phyloP scores from a whole-genome alignment of 345 rosid genomes.

The Cardamine resedifolia region DNA sequence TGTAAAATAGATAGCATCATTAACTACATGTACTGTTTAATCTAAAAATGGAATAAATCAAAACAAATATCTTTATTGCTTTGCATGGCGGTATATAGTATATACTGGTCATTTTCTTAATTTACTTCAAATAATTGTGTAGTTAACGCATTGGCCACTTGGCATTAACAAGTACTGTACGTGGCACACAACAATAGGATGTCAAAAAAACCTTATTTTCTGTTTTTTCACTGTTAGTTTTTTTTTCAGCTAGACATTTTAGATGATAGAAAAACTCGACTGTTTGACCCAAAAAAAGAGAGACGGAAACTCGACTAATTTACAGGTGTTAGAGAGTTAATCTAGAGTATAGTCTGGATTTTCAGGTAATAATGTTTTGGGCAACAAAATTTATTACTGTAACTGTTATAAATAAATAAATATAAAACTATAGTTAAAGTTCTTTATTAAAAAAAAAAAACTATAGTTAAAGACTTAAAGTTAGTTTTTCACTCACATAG shows the following conservation, averaged over 20 bases:
- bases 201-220: neutral
- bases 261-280: too few relatives aligned
- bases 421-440: conserved; percentile 1
- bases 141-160: neutral
- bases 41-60: neutral
- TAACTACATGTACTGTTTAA: neutral
- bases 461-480: conserved; percentile 4
- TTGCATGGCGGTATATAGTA: conserved; percentile 1
- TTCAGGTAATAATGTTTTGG: neutral
- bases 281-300: too few relatives aligned
- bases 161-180: too few relatives aligned
- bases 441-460: too few relatives aligned
- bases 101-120: neutral
- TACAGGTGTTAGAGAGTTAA: neutral
- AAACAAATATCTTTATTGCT: neutral
- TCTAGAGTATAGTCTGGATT: neutral
- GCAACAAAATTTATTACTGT: neutral
- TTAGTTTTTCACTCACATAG: neutral
- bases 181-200: neutral
- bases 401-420: conserved; percentile 8
- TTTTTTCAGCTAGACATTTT: neutral
- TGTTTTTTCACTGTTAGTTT: neutral
- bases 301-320: neutral
- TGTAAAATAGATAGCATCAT: neutral
- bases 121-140: neutral